Evolutionary conservation across 2,329 filamentous ascomycete species (phyloP).

Genomic region (Ascochyta rabiei): DNA sequence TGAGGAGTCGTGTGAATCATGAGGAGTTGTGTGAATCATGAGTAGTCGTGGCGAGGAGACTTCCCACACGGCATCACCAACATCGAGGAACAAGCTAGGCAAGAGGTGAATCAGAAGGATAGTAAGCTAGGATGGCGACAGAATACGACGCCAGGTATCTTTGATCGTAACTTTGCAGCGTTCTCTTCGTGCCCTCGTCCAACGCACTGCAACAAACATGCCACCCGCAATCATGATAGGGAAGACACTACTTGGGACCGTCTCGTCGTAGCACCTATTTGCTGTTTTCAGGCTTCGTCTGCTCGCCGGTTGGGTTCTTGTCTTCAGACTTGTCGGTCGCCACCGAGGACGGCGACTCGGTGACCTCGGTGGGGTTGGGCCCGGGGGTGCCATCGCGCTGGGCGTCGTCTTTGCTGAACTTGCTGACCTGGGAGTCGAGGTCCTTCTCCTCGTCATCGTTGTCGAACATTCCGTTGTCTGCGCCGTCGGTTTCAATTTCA

Average conservation of each 20-base stretch:
- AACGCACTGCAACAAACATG: constrained; percentile 24
- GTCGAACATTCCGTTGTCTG: constrained; percentile 94
- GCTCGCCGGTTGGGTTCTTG: constrained; percentile 20
- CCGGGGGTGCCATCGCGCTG: constrained; percentile 18
- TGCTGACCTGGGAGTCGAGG: constrained; percentile 80
- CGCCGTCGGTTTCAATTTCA: constrained; percentile 85
- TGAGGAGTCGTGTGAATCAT: no score
- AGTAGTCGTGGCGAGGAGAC: no score
- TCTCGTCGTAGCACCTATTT: constrained; percentile 7
- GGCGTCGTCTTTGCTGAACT: constrained; percentile 52
- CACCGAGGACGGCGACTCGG: constrained; percentile 47
- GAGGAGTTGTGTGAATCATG: no score
- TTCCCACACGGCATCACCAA: no score
- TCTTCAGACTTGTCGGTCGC: constrained; percentile 43
- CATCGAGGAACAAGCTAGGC: no score
- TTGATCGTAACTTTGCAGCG: constrained; percentile 37
- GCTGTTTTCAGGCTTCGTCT: constrained; percentile 14
- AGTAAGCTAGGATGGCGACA: constrained; percentile 33
- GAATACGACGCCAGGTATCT: constrained; percentile 47
- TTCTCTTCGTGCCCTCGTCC: constrained; percentile 25
- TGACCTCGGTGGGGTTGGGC: constrained; percentile 29
- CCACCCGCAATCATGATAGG: constrained; percentile 23
- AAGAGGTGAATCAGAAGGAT: constrained; percentile 9
- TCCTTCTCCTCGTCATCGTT: constrained; percentile 87
- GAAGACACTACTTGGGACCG: constrained; percentile 20